Percentiles rank a stretch among this genome's conserved stretches.
Evolutionary conservation across 129 eudicot genomes (phyloP).

Genomic region (Centella asiatica): DNA sequence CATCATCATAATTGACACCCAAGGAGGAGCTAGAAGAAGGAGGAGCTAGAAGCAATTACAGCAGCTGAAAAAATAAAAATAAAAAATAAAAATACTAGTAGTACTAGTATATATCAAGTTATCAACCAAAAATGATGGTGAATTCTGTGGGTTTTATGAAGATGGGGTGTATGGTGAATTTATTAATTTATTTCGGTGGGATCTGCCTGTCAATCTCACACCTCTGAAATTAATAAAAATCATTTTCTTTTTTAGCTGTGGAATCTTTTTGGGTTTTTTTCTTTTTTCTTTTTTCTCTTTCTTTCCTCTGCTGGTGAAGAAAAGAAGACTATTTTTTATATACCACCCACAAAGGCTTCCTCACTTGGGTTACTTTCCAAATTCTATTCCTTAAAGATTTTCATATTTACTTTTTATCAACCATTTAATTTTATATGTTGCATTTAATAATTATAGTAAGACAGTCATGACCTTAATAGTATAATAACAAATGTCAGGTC

Average conservation of each 20-base stretch:
- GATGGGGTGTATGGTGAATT: constrained; percentile 62
- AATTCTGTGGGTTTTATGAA: constrained; percentile 70
- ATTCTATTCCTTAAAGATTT: no score
- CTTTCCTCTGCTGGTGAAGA: neutral
- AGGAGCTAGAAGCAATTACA: constrained; percentile 10
- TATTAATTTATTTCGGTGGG: constrained; percentile 78
- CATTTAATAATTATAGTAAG: neutral
- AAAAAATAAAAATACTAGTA: constrained; percentile 13
- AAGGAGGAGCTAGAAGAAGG: constrained; percentile 19
- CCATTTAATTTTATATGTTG: no score
- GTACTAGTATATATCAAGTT: constrained; percentile 12
- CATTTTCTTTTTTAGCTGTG: constrained; percentile 25
- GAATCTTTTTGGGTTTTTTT: constrained; percentile 31
- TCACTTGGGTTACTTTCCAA: constrained; percentile 6
- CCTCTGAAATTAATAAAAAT: constrained; percentile 13
- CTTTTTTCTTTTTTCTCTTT: neutral
- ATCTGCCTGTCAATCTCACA: constrained; percentile 91
- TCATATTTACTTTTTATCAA: no score
- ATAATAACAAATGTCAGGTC: no score
- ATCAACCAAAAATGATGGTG: constrained; percentile 46
- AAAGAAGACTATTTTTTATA: neutral
- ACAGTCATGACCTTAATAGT: no score
- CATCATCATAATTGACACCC: constrained; percentile 37
- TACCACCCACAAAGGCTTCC: constrained; percentile 4
- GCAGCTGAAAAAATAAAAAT: constrained; percentile 20